Evolutionary conservation across 2,329 filamentous ascomycete genomes (phyloP).

Genomic region (Phialemoniopsis sp.): DNA sequence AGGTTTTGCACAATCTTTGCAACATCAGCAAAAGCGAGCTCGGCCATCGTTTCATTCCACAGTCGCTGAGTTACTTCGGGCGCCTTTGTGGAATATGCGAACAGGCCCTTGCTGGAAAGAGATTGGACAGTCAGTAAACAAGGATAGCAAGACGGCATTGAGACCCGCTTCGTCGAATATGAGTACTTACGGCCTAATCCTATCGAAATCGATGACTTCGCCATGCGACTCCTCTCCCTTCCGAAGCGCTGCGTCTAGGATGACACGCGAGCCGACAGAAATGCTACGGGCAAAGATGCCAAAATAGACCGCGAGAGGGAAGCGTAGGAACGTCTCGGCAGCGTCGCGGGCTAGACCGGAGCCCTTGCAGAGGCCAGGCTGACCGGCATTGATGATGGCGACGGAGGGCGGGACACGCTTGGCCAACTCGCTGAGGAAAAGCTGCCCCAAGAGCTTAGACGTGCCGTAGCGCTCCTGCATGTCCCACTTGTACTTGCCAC

Average conservation of each 20-base stretch:
- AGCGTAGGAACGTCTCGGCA: neutral
- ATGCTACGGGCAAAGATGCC: neutral
- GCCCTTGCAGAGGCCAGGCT: slow-evolving; percentile 23
- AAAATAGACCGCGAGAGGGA: neutral
- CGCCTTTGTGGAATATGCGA: too few relatives aligned
- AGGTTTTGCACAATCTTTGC: too few relatives aligned
- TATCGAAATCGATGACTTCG: too few relatives aligned
- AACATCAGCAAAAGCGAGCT: slow-evolving; percentile 6
- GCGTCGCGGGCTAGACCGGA: slow-evolving; percentile 14
- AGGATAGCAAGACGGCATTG: too few relatives aligned
- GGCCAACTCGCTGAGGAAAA: slow-evolving; percentile 31
- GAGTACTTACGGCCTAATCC: too few relatives aligned
- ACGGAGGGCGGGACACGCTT: slow-evolving; percentile 24
- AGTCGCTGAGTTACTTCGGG: too few relatives aligned
- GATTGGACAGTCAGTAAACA: too few relatives aligned
- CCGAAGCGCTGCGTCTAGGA: slow-evolving; percentile 8
- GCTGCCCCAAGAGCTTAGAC: slow-evolving; percentile 23
- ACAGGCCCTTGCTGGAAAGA: too few relatives aligned
- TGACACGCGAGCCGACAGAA: slow-evolving; percentile 3
- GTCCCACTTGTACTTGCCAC: too few relatives aligned
- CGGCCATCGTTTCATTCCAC: too few relatives aligned
- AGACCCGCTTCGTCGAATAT: too few relatives aligned
- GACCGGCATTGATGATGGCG: slow-evolving; percentile 28
- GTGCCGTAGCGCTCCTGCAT: too few relatives aligned
- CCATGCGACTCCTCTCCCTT: neutral